Conservation (phyloP, 768 basidiomycete genomes). For the Hygrophoropsis aurantiaca region DNA sequence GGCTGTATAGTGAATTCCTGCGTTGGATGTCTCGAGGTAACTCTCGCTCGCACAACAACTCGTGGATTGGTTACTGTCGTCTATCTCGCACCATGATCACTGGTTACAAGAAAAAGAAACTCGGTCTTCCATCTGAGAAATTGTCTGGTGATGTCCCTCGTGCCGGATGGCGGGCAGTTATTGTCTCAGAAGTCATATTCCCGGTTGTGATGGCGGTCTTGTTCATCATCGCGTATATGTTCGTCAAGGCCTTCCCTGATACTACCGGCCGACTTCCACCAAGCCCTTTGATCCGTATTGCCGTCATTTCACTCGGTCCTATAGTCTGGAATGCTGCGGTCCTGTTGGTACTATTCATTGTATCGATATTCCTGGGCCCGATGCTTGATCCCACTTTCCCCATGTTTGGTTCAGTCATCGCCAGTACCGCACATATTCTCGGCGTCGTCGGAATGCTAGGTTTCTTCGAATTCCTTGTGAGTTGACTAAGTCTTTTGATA, state of each 20-base stretch:
- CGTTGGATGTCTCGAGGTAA: conserved; percentile 99
- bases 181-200: conserved; percentile 85
- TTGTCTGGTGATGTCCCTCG: conserved; percentile 93
- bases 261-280: conserved; percentile 63
- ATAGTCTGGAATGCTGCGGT: conserved; percentile 94
- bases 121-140: conserved; percentile 97
- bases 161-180: conserved; percentile 87
- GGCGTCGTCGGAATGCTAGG: conserved; percentile 85
- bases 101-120: conserved; percentile 98
- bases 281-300: conserved; percentile 88
- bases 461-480: conserved; percentile 94
- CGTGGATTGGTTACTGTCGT: conserved; percentile 99
- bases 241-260: conserved; percentile 84
- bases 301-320: conserved; percentile 89
- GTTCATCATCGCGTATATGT: conserved; percentile 88
- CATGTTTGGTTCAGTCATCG: conserved; percentile 90
- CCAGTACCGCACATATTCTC: conserved; percentile 81
- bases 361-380: conserved; percentile 91
- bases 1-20: conserved; percentile 77
- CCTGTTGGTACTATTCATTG: conserved; percentile 81
- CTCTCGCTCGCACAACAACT: conserved; percentile 94
- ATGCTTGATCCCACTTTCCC: conserved; percentile 82
- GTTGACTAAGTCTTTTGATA: conserved; percentile 25
- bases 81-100: conserved; percentile 98
- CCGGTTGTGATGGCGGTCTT: conserved; percentile 83